Base-by-base conservation (phyloP, 1,284 basidiomycete species). In the Pseudozyma sp. region DNA sequence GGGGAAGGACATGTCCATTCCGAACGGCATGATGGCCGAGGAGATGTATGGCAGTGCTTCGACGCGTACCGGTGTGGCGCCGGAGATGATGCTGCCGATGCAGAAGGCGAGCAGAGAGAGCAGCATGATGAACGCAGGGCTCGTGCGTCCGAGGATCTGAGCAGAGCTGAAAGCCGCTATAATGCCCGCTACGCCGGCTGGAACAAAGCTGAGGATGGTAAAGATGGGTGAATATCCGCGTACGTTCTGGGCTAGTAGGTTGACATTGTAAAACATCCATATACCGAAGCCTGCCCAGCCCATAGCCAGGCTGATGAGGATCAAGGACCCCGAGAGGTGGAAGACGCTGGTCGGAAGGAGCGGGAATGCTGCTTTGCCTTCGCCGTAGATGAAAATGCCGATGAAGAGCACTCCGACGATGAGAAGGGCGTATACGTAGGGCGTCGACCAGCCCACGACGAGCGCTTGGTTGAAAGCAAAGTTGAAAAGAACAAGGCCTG, bases 241-340 rank as follows among this genome's bases (percentile, higher is more conserved):
- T 37, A 78, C 47, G 11, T n/a, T 43, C 29, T 68, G 58, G 17
- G 68, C 35, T 30, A 68, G 53, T 3, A 67, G 53, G 19, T 56
- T 62, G 37, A 44, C 6, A 24, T 24, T 24, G 52, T 71, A 79
- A 47, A 77, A 74, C 10, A 66, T 35, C 67, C 68, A 78, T 33
- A 77, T 68, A 19, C 78, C 78, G 37, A 80, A 81, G 1, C 58
- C 52, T 3, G 61, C 54, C 80, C 79, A 81, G 0, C 79, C 80
- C 4, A 56, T 46, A 3, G 57, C 65, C 4, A 81, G 45, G 7
- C 58, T 73, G 31, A 63, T 16, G 7, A 77, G 48, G 31, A 79
- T 67, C 5, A 74, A 44, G 5, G 47, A 44, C 3, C 68, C 66
- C 4, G 49, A 54, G 1, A 63, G 30, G 17, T 17, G 34, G 24